Base-by-base conservation (phyloP, 1,284 basidiomycete genomes). In the Fomitopsis pinicola region DNA sequence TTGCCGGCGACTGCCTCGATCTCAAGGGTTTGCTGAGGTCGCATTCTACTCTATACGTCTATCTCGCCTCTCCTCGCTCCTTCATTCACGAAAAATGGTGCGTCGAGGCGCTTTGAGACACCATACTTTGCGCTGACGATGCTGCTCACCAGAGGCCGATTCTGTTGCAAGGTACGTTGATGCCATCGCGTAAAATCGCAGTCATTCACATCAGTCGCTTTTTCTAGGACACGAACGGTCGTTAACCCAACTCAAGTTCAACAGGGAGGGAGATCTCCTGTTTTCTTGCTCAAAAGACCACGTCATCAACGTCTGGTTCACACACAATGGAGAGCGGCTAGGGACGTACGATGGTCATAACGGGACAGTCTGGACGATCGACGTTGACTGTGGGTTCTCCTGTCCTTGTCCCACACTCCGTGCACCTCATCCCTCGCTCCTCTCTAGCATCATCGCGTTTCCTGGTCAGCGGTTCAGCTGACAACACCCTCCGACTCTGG, bases 291-390 rank as follows among this genome's bases (percentile, higher is more conserved):
- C 95, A 71, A 99, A 99, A 83, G 97, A 99, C 76, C 86, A 91
- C 70, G 76, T 94, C 69, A 94, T 98, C 76, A 98, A 98, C 73
- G 95, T 94, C 56, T 98, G 96, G 95, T 98, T 88, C 78, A 92
- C 96, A n/a, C 94, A 97, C 72, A 99, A 99, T 72, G 97, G 97
- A 66, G 97, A 99, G 81, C 84, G 97, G 63, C 78, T 99, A 70
- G 97, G 97, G 55, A 99, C 97, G 60, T 98, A 98, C 75, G 89
- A 95, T 60, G 97, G 95, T 50, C 90, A 98, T 78, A 98, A 98
- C 73, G 97, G 97, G 67, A 86, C 93, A 2, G 93, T 99, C 40
- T 98, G 97, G 97, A 95, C 94, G 62, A 86, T 97, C 67, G 96
- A 97, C 75, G 88, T 95, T 62, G 97, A 99, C 80, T 88, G 94